These are phyloP conservation scores for Rhazya stricta DNA, from an alignment of 257 asterid genomes.

Conservation along the genomic window DNA sequence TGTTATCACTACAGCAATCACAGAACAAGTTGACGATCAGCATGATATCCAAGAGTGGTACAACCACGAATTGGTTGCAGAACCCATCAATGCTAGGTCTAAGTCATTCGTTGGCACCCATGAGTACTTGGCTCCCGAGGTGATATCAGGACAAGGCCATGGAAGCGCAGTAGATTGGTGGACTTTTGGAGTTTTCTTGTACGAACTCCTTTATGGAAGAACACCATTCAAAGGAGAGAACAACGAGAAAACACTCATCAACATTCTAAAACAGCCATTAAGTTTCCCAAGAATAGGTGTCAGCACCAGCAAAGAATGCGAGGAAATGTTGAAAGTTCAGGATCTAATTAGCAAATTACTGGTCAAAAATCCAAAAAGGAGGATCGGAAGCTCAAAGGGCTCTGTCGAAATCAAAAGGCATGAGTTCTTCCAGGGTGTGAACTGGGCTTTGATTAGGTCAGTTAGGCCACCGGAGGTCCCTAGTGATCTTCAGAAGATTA, in stretches of 20 bases:
- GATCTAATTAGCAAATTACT: conserved; percentile 54
- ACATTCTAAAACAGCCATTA: conserved; percentile 54
- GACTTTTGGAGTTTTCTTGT: conserved; percentile 68
- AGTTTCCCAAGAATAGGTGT: conserved; percentile 42
- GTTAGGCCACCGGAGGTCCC: conserved; percentile 47
- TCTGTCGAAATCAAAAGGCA: conserved; percentile 68
- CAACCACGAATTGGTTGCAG: conserved; percentile 50
- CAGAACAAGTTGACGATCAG: background rate
- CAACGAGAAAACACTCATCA: conserved; percentile 64
- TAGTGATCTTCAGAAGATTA: conserved; percentile 20
- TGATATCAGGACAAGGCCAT: conserved; percentile 78
- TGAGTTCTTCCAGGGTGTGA: conserved; percentile 61
- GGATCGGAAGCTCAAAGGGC: conserved; percentile 62
- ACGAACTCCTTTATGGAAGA: conserved; percentile 52
- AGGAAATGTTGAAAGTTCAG: conserved; percentile 40
- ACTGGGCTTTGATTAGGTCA: conserved; percentile 69
- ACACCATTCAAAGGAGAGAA: conserved; percentile 71
- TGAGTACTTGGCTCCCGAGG: conserved; percentile 81
- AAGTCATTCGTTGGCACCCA: conserved; percentile 84
- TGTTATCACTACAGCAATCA: background rate
- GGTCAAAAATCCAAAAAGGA: conserved; percentile 55
- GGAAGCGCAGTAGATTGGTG: conserved; percentile 93
- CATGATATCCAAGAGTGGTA: background rate
- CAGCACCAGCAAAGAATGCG: conserved; percentile 28
- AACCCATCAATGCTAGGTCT: conserved; percentile 63